Evolutionary conservation across 2,329 filamentous ascomycete species (phyloP).

Genomic region (Fusarium subtropicale): DNA sequence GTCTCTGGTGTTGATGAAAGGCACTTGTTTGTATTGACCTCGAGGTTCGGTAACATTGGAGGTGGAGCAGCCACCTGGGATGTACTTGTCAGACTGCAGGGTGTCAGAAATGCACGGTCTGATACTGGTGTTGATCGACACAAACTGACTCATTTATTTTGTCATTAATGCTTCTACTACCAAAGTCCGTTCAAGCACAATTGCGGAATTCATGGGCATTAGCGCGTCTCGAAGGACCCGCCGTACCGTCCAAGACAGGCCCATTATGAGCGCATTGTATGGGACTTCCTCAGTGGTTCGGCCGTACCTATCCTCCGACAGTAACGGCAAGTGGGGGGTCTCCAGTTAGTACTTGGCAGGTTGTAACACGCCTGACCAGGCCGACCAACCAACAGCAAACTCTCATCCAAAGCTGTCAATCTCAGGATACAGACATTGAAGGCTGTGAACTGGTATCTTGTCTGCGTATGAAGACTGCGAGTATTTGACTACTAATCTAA

Average conservation of each 20-base stretch:
- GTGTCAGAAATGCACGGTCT: neutral
- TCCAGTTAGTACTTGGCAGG: neutral
- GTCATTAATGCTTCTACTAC: neutral
- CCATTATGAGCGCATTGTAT: slow-evolving; percentile 13
- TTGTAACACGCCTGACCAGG: neutral
- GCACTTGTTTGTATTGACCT: slow-evolving; percentile 23
- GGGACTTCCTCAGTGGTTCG: neutral
- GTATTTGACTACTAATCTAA: too few species aligned
- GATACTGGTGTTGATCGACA: neutral
- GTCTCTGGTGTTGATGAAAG: slow-evolving; percentile 29
- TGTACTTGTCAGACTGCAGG: slow-evolving; percentile 6
- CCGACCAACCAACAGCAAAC: neutral
- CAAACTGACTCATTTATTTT: neutral
- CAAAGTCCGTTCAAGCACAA: neutral
- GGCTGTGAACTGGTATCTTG: neutral
- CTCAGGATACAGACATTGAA: neutral
- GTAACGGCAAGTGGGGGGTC: slow-evolving; percentile 1
- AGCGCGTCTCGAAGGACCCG: slow-evolving; percentile 8
- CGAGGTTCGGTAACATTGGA: neutral
- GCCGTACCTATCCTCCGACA: neutral
- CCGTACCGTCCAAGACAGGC: neutral
- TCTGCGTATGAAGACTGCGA: neutral
- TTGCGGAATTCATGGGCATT: slow-evolving; percentile 11
- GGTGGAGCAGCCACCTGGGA: slow-evolving; percentile 5
- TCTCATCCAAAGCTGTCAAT: neutral